Evolutionary conservation across 2,329 filamentous ascomycete species (phyloP), one percentile per base, ranked within the genome.

Genomic region (Blumeriella jaapii): DNA sequence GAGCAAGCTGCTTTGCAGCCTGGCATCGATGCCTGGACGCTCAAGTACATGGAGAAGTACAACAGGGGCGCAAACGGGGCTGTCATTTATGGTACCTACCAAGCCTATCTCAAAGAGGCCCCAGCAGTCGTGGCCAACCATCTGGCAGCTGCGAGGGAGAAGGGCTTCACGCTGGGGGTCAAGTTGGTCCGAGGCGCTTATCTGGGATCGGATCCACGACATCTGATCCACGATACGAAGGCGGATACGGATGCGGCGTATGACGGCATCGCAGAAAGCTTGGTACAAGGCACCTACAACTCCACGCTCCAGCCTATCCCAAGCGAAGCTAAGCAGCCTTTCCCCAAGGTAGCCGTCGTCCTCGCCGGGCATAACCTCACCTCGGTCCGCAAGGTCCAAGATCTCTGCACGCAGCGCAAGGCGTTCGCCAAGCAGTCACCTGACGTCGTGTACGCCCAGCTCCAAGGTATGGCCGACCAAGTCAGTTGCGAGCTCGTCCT

Each of bases 391-490:
- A 64, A 61, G 31, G 71, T 70, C 10, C 67, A 68, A 15, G 61
- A 59, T 9, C 58, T 78, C 16, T 62, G 70, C 38, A 65, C 66
- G 46, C 57, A 51, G 50, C 51, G 53, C 22, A 42, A 56, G 35
- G 51, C 60, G 5, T 41, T 38, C 2, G 57, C 60, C 8, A 55
- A 59, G 31, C 50, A 57, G 23, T 55, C 56, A 14, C 58, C 57
- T 2, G 63, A 69, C 27, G 56, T 70, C 2, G 62, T 65, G 1
- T 86, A 84, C 56, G 82, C 82, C 2, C 87, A 95, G 61, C 71
- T 95, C 1, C 82, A 89, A 63, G 87, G 89, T 25, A 96, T 96
- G 89, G 89, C 89, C 1, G 89, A 96, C 49, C 87, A 95, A 55
- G 76, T 96, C 34, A 85, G 79, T 55, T 78, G 73, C 54, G 71